These are phyloP conservation scores for Sutorius eximius DNA, from an alignment of 1,284 basidiomycete genomes.

Conservation along the genomic window DNA sequence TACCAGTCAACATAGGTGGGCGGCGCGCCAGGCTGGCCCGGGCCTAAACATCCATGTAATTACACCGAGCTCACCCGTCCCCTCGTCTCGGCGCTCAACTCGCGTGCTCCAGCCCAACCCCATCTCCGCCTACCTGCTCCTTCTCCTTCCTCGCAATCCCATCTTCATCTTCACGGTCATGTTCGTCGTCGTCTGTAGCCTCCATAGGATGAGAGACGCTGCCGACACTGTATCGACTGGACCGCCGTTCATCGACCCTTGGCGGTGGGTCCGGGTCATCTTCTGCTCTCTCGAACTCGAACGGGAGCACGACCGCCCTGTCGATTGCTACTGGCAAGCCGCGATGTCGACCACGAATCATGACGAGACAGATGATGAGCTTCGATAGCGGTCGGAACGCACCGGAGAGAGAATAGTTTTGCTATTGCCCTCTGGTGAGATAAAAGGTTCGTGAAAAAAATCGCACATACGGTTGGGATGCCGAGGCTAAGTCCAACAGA, in stretches of 20 bases:
- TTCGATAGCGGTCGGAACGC: constrained; percentile 82
- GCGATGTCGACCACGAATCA: constrained; percentile 92
- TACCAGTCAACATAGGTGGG: not conserved
- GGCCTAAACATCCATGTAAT: not conserved
- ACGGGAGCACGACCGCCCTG: constrained; percentile 77
- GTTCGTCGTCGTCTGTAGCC: not conserved
- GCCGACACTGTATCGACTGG: constrained; percentile 3
- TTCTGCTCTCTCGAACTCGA: constrained; percentile 44
- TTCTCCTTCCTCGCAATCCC: not conserved
- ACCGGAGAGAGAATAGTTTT: constrained; percentile 80
- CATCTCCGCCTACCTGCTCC: not conserved
- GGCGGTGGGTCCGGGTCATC: constrained; percentile 11
- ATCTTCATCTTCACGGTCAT: not conserved
- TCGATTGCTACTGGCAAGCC: constrained; percentile 89
- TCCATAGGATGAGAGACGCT: not conserved
- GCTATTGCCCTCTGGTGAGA: constrained; percentile 38
- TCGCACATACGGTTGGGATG: constrained; percentile 50
- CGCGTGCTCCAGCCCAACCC: not conserved
- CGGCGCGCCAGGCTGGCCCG: too few relatives aligned
- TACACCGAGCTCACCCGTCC: not conserved
- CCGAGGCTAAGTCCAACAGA: constrained; percentile 85
- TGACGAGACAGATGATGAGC: constrained; percentile 81
- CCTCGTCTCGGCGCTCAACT: not conserved
- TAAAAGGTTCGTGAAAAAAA: not conserved
- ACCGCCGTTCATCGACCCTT: constrained; percentile 13